Percentiles rank a stretch among this genome's conserved stretches.
Conservation (phyloP, 2,329 filamentous ascomycete species). For the Talaromyces marneffei region DNA sequence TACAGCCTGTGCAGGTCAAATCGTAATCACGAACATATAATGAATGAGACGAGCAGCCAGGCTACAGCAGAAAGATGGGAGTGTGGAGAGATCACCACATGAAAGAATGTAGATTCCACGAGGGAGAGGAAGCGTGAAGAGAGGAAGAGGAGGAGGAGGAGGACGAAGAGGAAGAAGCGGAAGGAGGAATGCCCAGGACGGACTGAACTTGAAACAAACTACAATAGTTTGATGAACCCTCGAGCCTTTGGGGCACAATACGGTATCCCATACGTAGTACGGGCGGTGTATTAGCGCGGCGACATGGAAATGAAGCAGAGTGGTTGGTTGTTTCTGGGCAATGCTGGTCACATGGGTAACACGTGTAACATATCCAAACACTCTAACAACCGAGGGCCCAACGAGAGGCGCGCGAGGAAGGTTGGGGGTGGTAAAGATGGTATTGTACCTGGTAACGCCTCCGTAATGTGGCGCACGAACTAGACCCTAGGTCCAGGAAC, state of each 20-base stretch:
- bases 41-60: conserved; percentile 31
- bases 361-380: not conserved
- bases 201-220: not conserved
- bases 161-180: conserved; percentile 11
- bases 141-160: conserved; percentile 16
- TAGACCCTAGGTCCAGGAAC: conserved; percentile 8
- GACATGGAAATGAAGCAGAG: not conserved
- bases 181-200: not conserved
- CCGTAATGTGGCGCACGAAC: conserved; percentile 14
- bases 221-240: conserved; percentile 5
- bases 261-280: not conserved
- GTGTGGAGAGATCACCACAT: conserved; percentile 9
- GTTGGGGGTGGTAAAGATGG: not conserved
- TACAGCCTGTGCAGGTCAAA: conserved; percentile 22
- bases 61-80: conserved; percentile 17
- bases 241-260: not conserved
- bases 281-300: not conserved
- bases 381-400: not conserved
- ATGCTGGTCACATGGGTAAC: not conserved
- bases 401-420: not conserved
- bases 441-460: conserved; percentile 23
- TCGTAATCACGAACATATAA: conserved; percentile 24
- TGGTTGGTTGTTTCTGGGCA: not conserved
- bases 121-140: conserved; percentile 10
- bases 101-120: conserved; percentile 16